Evolutionary conservation across 805 yeast genomes (phyloP), one percentile per base, ranked within the genome.

Genomic region (Cephaloascus albidus): DNA sequence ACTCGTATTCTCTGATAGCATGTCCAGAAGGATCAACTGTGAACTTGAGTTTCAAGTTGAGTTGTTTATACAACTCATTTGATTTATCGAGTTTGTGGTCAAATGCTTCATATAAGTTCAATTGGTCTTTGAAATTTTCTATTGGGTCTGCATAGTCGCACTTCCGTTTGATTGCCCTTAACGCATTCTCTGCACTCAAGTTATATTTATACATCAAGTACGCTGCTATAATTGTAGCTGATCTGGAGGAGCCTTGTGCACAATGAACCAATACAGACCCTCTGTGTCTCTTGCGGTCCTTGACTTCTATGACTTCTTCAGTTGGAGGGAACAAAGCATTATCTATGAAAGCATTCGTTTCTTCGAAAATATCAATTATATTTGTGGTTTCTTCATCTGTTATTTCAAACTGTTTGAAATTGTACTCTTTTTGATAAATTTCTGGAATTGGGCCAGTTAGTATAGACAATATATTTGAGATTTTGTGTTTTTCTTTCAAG

Each of bases 331-430:
- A 78, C 16, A 82, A 61, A 0, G 86, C 87, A 2, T 58, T 51
- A 36, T 80, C 82, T 2, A 90, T 82, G 54, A 85, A 87, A 10
- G 59, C 59, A 48, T 81, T 81, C 1, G 83, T 65, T 35, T 70
- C 70, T n/a, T 71, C 70, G 38, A 90, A 70, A 45, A 71, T 65
- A 43, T 74, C 71, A 39, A 89, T 53, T 10, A 93, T 69, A 48
- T 90, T 78, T 18, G 78, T 74, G 2, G 71, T 68, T 34, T 73
- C 78, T 40, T 77, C 79, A 54, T 93, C 98, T 43, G 85, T 81
- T 5, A 90, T 61, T 5, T 77, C 74, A 23, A 90, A 70, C 45
- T 81, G 85, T 33, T 74, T 65, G 45, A 72, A 70, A 6, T 55
- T 62, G 50, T 80, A 83, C 3, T 53, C 59, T 14, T 56, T 51